Evolutionary conservation across 2,329 filamentous ascomycete genomes (phyloP).

Genomic region (Xylariaceae sp.): DNA sequence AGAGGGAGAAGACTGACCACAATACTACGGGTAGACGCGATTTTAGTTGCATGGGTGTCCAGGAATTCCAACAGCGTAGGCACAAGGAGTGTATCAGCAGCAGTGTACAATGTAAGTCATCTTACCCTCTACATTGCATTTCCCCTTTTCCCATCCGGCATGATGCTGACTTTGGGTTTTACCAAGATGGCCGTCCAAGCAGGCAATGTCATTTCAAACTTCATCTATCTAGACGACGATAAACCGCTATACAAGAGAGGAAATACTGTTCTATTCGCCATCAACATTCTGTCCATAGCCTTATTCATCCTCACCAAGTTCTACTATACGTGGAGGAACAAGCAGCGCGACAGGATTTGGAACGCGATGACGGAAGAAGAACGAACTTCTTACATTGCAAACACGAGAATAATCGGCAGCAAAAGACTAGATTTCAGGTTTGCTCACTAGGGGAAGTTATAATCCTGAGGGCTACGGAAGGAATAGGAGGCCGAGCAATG

Average conservation of each 20-base stretch:
- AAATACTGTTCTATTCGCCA: conserved; percentile 59
- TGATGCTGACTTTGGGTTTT: too few species aligned
- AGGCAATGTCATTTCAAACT: conserved; percentile 43
- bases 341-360: conserved; percentile 55
- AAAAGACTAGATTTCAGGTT: conserved; percentile 52
- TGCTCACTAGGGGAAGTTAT: conserved; percentile 40
- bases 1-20: neutral
- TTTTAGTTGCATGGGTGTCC: conserved; percentile 64
- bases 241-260: conserved; percentile 60
- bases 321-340: conserved; percentile 61
- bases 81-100: conserved; percentile 64
- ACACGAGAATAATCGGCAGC: conserved; percentile 51
- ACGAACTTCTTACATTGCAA: conserved; percentile 54
- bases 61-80: conserved; percentile 66
- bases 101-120: conserved; percentile 60
- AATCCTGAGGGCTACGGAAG: neutral
- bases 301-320: conserved; percentile 58
- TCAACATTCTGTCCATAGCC: conserved; percentile 56
- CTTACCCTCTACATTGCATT: neutral
- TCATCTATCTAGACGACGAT: conserved; percentile 63
- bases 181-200: conserved; percentile 49
- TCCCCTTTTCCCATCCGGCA: neutral
- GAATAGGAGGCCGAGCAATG: neutral
- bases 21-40: conserved; percentile 51
- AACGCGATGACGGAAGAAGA: conserved; percentile 55